These are phyloP conservation scores for Begonia peltatifolia DNA, from an alignment of 306 rosid genomes.

Conservation along the genomic window DNA sequence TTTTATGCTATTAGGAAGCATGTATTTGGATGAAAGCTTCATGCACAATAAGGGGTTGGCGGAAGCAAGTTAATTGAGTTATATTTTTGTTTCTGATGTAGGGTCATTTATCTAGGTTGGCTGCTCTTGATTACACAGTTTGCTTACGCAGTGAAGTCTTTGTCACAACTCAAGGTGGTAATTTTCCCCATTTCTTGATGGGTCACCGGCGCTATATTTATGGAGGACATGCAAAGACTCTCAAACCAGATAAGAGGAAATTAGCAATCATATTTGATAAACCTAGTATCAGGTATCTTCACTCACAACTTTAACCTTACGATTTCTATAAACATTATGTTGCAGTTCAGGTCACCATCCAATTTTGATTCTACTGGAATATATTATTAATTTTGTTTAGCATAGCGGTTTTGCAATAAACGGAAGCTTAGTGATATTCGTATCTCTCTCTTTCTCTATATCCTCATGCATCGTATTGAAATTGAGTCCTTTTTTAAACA, in stretches of 20 bases:
- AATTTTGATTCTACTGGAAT: too few relatives aligned
- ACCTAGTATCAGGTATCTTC: slow-evolving; percentile 55
- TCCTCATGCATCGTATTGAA: too few relatives aligned
- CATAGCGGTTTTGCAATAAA: too few relatives aligned
- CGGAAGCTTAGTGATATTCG: too few relatives aligned
- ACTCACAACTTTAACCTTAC: too few relatives aligned
- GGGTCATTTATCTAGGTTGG: slow-evolving; percentile 94
- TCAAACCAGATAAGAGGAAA: slow-evolving; percentile 90
- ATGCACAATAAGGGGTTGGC: slow-evolving; percentile 14
- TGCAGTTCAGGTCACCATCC: too few relatives aligned
- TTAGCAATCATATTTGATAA: slow-evolving; percentile 56
- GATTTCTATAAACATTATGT: too few relatives aligned
- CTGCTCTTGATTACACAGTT: slow-evolving; percentile 93
- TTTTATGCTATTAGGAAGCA: too few relatives aligned
- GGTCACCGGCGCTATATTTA: slow-evolving; percentile 78
- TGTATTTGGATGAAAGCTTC: background rate
- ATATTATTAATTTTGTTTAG: too few relatives aligned
- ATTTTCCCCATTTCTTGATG: slow-evolving; percentile 94
- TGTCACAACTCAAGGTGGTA: slow-evolving; percentile 95
- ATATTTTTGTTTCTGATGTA: slow-evolving; percentile 34
- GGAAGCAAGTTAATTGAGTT: slow-evolving; percentile 6
- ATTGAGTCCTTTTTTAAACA: too few relatives aligned
- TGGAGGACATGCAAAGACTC: slow-evolving; percentile 86
- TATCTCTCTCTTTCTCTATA: too few relatives aligned
- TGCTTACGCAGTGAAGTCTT: slow-evolving; percentile 94